Conservation (phyloP, 768 basidiomycete species). For the Xerocomellus amylosporus region DNA sequence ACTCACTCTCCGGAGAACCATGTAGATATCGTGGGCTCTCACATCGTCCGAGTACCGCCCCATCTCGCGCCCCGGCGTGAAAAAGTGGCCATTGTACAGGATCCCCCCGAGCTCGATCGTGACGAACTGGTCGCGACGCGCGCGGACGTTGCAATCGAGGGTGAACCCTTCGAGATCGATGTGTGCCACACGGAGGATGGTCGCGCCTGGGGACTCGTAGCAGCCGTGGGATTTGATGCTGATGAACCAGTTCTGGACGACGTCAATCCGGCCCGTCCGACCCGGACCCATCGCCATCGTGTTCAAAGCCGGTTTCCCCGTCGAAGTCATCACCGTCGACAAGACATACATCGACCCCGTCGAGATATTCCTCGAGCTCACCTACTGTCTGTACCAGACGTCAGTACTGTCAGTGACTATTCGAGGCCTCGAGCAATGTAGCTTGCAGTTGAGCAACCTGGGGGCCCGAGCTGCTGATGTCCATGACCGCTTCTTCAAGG, state of each 20-base stretch:
- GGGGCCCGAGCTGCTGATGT: too few species aligned
- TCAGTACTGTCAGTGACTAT: too few species aligned
- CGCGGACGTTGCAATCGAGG: constrained; percentile 95
- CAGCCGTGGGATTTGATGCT: constrained; percentile 99
- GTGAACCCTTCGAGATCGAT: constrained; percentile 96
- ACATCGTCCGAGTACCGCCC: constrained; percentile 89
- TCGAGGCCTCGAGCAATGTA: too few species aligned
- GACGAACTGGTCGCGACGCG: constrained; percentile 91
- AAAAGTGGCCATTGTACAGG: constrained; percentile 98
- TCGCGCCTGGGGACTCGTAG: constrained; percentile 97
- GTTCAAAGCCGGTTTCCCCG: too few species aligned
- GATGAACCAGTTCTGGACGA: constrained; percentile 99
- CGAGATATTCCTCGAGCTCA: too few species aligned
- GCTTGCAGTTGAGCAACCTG: too few species aligned
- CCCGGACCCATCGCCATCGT: too few species aligned
- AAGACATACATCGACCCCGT: too few species aligned
- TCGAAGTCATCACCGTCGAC: too few species aligned
- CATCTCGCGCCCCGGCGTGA: constrained; percentile 99
- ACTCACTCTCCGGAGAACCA: constrained; percentile 64
- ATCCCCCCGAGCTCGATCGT: constrained; percentile 88
- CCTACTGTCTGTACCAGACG: too few species aligned
- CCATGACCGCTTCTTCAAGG: too few species aligned
- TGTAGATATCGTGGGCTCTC: constrained; percentile 72
- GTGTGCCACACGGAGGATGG: constrained; percentile 93
- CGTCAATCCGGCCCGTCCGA: constrained; percentile 98